Evolutionary conservation across 257 asterid species (phyloP).

Genomic region (Penstemon davidsonii): DNA sequence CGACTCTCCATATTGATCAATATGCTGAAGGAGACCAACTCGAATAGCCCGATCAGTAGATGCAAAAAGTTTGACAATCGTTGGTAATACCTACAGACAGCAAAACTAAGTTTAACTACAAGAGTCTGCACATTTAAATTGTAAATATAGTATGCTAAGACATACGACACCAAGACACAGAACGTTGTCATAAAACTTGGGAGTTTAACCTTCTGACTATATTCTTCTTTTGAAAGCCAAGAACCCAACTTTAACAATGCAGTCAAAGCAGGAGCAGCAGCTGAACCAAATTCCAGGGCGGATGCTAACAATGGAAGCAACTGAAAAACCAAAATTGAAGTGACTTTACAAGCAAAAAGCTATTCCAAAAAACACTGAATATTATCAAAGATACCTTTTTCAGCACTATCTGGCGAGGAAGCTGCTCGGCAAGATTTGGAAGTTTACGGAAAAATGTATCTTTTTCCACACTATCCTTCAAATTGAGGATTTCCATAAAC

Average conservation of each 20-base stretch:
- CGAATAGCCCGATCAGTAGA: conserved; percentile 91
- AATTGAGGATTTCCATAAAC: conserved; percentile 94
- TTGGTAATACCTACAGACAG: conserved; percentile 65
- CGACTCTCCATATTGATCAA: conserved; percentile 92
- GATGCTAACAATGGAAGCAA: conserved; percentile 95
- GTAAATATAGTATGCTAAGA: conserved; percentile 17
- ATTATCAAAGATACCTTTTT: conserved; percentile 61
- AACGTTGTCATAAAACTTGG: conserved; percentile 16
- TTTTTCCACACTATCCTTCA: conserved; percentile 97
- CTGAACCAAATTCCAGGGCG: conserved; percentile 94
- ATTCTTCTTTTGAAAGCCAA: conserved; percentile 84
- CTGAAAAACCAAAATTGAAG: conserved; percentile 44
- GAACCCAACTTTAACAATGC: conserved; percentile 93
- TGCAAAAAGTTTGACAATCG: conserved; percentile 86
- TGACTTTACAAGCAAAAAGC: conserved; percentile 23
- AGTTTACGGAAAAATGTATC: conserved; percentile 95
- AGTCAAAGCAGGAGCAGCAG: conserved; percentile 96
- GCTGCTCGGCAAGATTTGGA: conserved; percentile 94
- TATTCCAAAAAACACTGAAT: conserved; percentile 24
- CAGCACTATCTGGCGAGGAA: conserved; percentile 91
- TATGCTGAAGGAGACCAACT: conserved; percentile 83
- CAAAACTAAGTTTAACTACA: conserved; percentile 29
- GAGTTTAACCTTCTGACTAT: conserved; percentile 62
- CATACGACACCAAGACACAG: conserved; percentile 21
- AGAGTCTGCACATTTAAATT: conserved; percentile 16